Evolutionary conservation across 768 basidiomycete genomes (phyloP), one percentile per base, ranked within the genome.

Genomic region (Termitomyces eurrhizus): DNA sequence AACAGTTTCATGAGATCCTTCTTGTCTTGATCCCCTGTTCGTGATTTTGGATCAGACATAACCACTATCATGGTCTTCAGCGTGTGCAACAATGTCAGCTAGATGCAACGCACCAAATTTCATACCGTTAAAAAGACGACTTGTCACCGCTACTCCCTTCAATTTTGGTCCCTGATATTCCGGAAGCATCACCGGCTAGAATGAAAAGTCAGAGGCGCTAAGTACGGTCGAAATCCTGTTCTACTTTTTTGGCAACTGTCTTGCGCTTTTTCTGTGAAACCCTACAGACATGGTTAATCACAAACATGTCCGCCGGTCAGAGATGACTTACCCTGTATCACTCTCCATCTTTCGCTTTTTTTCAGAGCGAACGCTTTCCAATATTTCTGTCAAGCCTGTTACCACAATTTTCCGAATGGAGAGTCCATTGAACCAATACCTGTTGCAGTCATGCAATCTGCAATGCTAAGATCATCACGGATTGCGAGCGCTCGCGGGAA

Each of bases 401-500:
- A 55, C n/a, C 54, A 18, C 24, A 39, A 39, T 14, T 32, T 35
- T 33, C 29, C 32, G 39, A 52, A 29, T 13, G 48, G 46, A 39
- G 57, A 39, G 61, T 24, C n/a, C 2, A 16, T 51, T 54, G 12
- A 2, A 32, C 2, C 1, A 14, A 26, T 57, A 89, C 92, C 84
- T 50, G 85, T 79, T 1, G 86, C 86, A 11, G 83, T 78, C 82
- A 89, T 81, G 70, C 90, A 92, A 66, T 93, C 92, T 1, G 81
- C 82, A 45, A 85, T 75, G 37, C 71, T 81, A 21, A 92, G 78
- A 66, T 97, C 94, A 53, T 92, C 90, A 26, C 93, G 84, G 61
- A 95, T 93, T 3, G 74, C 69, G 50, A 93, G 67, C 16, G 92
- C 93, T 59, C 95, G 84, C 49, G 97, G 96, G 69, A 99, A 99